Evolutionary conservation across 106 monocot species (phyloP).

Genomic region (Amphibolis antarctica): DNA sequence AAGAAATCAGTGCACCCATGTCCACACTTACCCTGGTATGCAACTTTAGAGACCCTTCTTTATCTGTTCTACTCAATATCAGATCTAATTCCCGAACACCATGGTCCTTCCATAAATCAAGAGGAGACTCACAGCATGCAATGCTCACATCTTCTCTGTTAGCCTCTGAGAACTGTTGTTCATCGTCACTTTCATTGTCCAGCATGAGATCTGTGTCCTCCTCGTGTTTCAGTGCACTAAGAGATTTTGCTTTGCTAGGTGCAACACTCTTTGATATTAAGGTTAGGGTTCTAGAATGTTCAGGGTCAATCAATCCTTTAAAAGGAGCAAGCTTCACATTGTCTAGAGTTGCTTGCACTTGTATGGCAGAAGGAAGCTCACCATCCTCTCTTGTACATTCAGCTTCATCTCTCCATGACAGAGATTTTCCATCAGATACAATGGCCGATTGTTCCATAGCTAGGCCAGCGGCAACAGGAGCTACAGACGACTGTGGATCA

Average conservation of each 20-base stretch:
- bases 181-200: slow-evolving; percentile 63
- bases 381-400: slow-evolving; percentile 81
- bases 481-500: slow-evolving; percentile 10
- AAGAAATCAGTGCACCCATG: background rate
- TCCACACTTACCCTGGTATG: slow-evolving; percentile 57
- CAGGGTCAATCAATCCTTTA: slow-evolving; percentile 21
- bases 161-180: slow-evolving; percentile 16
- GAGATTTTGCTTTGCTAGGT: slow-evolving; percentile 35
- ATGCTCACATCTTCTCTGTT: slow-evolving; percentile 24
- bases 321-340: slow-evolving; percentile 14
- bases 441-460: slow-evolving; percentile 12
- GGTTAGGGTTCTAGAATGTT: slow-evolving; percentile 51
- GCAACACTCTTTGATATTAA: slow-evolving; percentile 65
- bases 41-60: slow-evolving; percentile 36
- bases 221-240: slow-evolving; percentile 30
- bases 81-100: slow-evolving; percentile 42
- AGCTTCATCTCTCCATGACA: slow-evolving; percentile 41
- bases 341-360: slow-evolving; percentile 9
- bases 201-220: slow-evolving; percentile 56
- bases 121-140: background rate
- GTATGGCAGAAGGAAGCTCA: slow-evolving; percentile 47
- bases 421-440: slow-evolving; percentile 45
- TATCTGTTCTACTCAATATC: slow-evolving; percentile 30
- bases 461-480: slow-evolving; percentile 15
- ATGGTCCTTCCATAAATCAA: slow-evolving; percentile 51